These are phyloP conservation scores for Neospermospora avenae DNA, from an alignment of 2,329 filamentous ascomycete species.

Conservation along the genomic window DNA sequence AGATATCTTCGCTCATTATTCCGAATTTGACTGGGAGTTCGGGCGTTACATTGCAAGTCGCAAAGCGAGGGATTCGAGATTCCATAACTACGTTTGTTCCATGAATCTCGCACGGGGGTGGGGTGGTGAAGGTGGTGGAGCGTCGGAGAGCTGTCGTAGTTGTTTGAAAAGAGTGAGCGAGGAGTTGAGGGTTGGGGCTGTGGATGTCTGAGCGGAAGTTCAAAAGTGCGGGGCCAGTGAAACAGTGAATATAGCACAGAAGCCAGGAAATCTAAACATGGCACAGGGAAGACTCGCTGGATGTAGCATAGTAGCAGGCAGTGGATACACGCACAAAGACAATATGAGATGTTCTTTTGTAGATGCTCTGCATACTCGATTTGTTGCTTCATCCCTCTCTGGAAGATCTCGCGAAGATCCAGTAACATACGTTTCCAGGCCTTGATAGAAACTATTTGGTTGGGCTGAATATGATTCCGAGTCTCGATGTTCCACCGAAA, in stretches of 20 bases:
- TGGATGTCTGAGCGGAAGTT: neutral
- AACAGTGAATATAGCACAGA: too few species aligned
- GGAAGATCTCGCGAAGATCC: too few species aligned
- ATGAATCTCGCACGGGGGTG: neutral
- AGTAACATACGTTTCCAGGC: too few species aligned
- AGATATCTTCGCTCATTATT: neutral
- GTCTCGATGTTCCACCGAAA: too few species aligned
- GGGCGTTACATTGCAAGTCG: slow-evolving; percentile 1
- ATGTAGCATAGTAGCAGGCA: slow-evolving; percentile 12
- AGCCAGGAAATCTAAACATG: neutral
- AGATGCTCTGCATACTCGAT: slow-evolving; percentile 9
- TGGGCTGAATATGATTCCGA: too few species aligned
- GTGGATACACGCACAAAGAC: slow-evolving; percentile 10
- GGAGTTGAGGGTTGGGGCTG: neutral
- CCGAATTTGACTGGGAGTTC: slow-evolving; percentile 1
- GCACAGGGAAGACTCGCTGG: neutral
- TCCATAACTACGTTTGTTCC: neutral
- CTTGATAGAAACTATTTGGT: too few species aligned
- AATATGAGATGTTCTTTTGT: slow-evolving; percentile 20
- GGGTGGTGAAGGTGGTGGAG: neutral
- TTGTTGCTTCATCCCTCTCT: neutral
- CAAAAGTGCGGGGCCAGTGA: neutral
- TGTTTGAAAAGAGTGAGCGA: neutral
- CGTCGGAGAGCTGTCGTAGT: neutral
- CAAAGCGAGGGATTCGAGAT: slow-evolving; percentile 1